A percentile compares a stretch with the other conserved stretches of the same genome.
phyloP scores from a whole-genome alignment of 106 monocot genomes.

The Cymbidium sinense region DNA sequence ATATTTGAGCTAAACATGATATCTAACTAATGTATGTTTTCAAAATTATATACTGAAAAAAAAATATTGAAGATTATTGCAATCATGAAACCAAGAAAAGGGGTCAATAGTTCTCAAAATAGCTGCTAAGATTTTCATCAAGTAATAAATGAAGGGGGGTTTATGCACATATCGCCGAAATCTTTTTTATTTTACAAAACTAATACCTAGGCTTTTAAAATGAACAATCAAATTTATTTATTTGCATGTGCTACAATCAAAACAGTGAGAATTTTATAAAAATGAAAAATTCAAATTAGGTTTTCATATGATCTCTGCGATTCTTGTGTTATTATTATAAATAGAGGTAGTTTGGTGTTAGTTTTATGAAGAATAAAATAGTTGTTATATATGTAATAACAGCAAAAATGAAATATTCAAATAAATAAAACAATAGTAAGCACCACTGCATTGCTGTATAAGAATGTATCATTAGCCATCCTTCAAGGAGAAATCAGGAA shows the following conservation, averaged over 20 bases:
- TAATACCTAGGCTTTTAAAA: background rate
- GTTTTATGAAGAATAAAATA: no score
- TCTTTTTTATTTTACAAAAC: no score
- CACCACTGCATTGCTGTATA: background rate
- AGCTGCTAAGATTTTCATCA: no score
- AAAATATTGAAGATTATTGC: no score
- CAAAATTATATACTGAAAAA: no score
- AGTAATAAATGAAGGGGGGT: no score
- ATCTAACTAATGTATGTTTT: background rate
- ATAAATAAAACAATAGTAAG: background rate
- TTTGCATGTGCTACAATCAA: background rate
- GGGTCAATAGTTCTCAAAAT: no score
- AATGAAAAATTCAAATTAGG: background rate
- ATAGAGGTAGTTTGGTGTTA: no score
- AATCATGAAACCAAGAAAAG: no score
- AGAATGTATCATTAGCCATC: background rate
- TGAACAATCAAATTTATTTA: background rate
- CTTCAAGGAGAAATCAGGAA: background rate
- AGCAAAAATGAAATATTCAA: background rate
- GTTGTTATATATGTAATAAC: background rate
- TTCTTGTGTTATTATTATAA: no score
- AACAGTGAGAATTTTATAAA: background rate
- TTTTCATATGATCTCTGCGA: background rate
- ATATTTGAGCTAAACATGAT: no score
- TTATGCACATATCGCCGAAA: no score